Conservation (phyloP, 169 alveolate species). For the Besnoitia besnoiti region DNA sequence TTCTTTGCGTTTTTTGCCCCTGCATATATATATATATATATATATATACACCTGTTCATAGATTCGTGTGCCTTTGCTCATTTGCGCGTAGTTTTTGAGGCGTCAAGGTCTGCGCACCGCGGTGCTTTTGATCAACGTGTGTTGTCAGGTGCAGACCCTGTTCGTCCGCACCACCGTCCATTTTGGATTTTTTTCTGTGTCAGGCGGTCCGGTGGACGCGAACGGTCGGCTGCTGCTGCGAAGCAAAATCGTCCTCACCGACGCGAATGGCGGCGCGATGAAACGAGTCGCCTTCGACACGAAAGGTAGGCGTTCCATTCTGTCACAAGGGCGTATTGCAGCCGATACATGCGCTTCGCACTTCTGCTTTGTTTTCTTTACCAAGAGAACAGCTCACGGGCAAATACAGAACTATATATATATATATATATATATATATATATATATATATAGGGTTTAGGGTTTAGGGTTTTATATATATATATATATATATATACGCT, state of each 20-base stretch:
- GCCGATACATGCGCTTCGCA: neutral
- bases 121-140: neutral
- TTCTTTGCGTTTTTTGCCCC: neutral
- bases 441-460: too few relatives aligned
- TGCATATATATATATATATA: neutral
- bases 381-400: neutral
- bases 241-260: conserved; percentile 71
- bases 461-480: too few relatives aligned
- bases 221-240: conserved; percentile 72
- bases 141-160: neutral
- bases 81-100: neutral
- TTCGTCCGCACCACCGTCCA: neutral
- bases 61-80: too few relatives aligned
- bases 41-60: too few relatives aligned
- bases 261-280: conserved; percentile 48
- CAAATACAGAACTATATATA: too few relatives aligned
- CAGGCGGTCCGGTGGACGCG: conserved; percentile 77
- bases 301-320: neutral
- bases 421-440: too few relatives aligned
- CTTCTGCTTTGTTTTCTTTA: neutral
- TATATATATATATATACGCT: too few relatives aligned
- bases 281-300: conserved; percentile 61
- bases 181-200: neutral
- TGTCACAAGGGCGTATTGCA: neutral
- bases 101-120: neutral